Conservation (phyloP, 495 filamentous ascomycete species). For the Talaromyces stipitatus region DNA sequence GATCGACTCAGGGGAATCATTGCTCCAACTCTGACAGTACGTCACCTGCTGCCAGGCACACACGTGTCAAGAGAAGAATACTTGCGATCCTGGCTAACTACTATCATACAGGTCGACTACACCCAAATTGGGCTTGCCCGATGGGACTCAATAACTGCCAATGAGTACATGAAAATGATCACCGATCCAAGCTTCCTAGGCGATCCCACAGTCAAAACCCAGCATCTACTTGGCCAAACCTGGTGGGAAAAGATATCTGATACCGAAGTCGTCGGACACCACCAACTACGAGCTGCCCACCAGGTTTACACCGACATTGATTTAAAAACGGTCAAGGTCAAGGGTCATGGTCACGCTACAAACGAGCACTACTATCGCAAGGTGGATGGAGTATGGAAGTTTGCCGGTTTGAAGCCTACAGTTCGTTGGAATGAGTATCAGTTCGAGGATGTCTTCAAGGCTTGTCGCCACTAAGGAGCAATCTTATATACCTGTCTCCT, state of each 20-base stretch:
- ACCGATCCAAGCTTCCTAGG: constrained; percentile 61
- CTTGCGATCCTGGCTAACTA: background rate
- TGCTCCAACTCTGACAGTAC: constrained; percentile 57
- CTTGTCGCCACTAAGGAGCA: background rate
- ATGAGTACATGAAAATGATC: constrained; percentile 64
- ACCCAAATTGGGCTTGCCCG: constrained; percentile 62
- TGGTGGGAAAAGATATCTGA: constrained; percentile 66
- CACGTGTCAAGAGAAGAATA: background rate
- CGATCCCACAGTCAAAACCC: constrained; percentile 61
- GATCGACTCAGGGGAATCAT: constrained; percentile 60
- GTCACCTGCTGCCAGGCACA: constrained; percentile 8
- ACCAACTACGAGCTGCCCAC: constrained; percentile 73
- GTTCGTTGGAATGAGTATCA: constrained; percentile 70
- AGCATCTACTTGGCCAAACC: constrained; percentile 68
- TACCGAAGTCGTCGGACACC: constrained; percentile 59
- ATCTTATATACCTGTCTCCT: background rate
- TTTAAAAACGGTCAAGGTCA: constrained; percentile 22
- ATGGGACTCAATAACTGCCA: constrained; percentile 66
- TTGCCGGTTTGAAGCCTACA: constrained; percentile 63
- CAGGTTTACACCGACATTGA: constrained; percentile 25
- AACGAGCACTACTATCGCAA: constrained; percentile 69
- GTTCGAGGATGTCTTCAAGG: constrained; percentile 43
- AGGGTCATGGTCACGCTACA: constrained; percentile 58
- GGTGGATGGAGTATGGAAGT: constrained; percentile 74
- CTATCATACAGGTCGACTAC: constrained; percentile 53